phyloP scores from a whole-genome alignment of 805 yeast genomes.

The Saccharomycopsis fodiens region DNA sequence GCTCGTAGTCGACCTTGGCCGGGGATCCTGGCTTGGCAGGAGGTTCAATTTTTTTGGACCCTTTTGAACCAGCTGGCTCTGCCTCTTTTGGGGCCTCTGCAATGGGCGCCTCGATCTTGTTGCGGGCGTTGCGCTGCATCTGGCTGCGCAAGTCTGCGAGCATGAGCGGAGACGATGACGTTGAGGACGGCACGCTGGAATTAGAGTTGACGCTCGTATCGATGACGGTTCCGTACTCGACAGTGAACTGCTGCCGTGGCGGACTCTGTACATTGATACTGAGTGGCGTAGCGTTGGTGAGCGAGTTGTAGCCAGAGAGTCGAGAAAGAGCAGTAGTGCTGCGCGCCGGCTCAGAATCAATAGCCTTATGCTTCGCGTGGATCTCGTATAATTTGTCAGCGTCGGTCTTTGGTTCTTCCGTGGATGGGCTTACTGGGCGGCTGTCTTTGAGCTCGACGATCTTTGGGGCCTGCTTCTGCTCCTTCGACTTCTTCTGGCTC shows the following conservation, averaged over 20 bases:
- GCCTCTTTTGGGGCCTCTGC: neutral
- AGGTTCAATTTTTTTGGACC: neutral
- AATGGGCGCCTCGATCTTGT: neutral
- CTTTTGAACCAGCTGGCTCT: neutral
- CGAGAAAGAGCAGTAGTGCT: conserved; percentile 1
- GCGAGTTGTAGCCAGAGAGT: neutral
- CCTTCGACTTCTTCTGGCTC: neutral
- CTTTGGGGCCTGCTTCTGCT: neutral
- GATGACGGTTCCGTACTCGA: conserved; percentile 19
- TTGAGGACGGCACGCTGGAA: conserved; percentile 13
- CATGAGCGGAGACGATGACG: conserved; percentile 15
- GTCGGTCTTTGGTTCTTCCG: neutral
- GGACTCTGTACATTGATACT: neutral
- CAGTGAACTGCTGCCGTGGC: neutral
- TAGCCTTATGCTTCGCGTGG: neutral
- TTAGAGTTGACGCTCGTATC: conserved; percentile 9
- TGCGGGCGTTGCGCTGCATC: neutral
- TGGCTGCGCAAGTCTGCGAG: conserved; percentile 10
- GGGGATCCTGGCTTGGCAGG: conserved; percentile 25
- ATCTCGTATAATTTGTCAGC: conserved; percentile 4
- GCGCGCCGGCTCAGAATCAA: neutral
- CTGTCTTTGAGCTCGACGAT: neutral
- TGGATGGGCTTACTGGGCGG: neutral
- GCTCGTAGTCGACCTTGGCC: conserved; percentile 19
- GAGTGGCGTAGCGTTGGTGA: neutral